Evolutionary conservation across 2,329 filamentous ascomycete species (phyloP), one percentile per base, ranked within the genome.

Genomic region (Hypoxylon sp.): DNA sequence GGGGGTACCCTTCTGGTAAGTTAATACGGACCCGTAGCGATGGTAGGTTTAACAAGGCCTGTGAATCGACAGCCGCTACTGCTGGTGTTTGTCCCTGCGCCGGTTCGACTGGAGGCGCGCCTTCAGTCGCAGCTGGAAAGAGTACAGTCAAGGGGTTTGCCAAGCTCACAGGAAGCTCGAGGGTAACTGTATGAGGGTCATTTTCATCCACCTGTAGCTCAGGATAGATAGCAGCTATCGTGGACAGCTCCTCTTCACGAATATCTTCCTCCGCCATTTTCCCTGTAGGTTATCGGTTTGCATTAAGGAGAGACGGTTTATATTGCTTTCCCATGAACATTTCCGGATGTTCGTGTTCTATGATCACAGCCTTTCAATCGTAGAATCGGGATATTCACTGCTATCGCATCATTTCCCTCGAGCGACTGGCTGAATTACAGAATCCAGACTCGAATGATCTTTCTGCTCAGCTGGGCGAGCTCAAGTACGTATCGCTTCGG

Each of bases 161-260:
- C 10, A 89, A 85, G 69, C 85, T 83, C 44, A 91, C 85, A 2
- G 88, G 86, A 17, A 91, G 78, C 49, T 89, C 86, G 63, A 91
- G 83, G 48, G 82, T 81, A 75, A 90, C 85, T 6, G 81, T 81
- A 73, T 85, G 84, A n/a, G 76, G 77, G 64, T 84, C 80, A 33
- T 82, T 73, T 6, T 81, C 75, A 50, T 82, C 77, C 20, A 83
- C 77, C 31, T 82, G 82, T 13, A 92, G 85, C 78, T 92, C 90
- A n/a, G 90, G 90, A 71, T 86, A 92, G 74, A 92, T 92, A 69
- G 89, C 88, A 62, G 84, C 81, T 62, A 92, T 84, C 13, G 88
- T 86, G 73, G 84, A 85, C 61, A 92, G 82, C 81, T 92, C 90
- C 51, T 85, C 81, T 61, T 83, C 78, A 55, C 90, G 88, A 70